A percentile compares a stretch with the other conserved stretches of the same genome.
Conservation (phyloP, 2,329 filamentous ascomycete species). For the Colletotrichum noveboracense region DNA sequence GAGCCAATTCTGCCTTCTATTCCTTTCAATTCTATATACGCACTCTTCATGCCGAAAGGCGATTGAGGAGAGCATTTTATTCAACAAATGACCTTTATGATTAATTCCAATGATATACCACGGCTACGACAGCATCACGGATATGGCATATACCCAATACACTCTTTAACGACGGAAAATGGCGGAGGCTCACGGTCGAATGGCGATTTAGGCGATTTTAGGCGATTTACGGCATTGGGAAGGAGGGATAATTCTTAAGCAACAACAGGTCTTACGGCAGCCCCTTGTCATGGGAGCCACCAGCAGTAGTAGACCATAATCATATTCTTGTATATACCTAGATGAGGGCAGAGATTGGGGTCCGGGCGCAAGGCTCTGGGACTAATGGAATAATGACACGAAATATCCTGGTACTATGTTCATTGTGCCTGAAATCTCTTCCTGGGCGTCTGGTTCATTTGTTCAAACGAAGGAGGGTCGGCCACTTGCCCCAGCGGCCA, state of each 20-base stretch:
- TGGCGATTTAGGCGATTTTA: background rate
- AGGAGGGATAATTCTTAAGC: background rate
- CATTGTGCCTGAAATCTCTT: background rate
- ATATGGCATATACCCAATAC: conserved; percentile 9
- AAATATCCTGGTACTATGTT: background rate
- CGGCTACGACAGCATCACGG: conserved; percentile 14
- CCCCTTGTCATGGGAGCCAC: background rate
- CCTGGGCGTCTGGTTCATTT: background rate
- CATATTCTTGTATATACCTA: conserved; percentile 10
- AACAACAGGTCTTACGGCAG: background rate
- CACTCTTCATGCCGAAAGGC: background rate
- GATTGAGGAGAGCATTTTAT: background rate
- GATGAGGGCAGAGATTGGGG: background rate
- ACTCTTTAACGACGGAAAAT: background rate
- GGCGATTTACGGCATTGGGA: background rate
- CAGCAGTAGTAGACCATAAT: background rate
- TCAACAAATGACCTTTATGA: background rate
- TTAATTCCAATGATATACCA: background rate
- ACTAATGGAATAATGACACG: background rate
- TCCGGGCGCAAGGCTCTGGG: background rate
- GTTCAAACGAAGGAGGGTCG: background rate
- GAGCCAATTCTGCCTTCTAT: background rate
- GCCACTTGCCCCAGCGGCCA: rapidly evolving
- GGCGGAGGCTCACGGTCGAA: background rate
- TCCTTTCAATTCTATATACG: background rate